Percentiles rank a stretch among this genome's conserved stretches.
Conservation (phyloP, 495 filamentous ascomycete genomes). For the Diplogelasinospora grovesii region DNA sequence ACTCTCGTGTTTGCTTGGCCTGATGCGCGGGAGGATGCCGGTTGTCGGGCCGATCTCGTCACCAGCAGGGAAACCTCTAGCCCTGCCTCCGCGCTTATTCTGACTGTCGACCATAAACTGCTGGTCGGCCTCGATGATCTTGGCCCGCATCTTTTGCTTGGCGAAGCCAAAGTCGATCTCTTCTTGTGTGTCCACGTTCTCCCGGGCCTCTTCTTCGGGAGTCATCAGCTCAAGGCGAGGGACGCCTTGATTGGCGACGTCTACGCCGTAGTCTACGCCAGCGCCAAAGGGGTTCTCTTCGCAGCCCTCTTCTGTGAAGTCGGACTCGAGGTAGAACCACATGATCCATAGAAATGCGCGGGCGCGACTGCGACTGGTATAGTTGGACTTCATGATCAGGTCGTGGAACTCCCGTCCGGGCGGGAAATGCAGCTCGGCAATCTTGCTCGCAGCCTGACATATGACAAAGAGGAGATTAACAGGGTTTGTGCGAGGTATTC, state of each 20-base stretch:
- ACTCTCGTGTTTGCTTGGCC: slow-evolving; percentile 51
- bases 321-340: slow-evolving; percentile 98
- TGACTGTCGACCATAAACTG: slow-evolving; percentile 44
- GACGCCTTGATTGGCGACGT: slow-evolving; percentile 69
- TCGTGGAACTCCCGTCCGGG: slow-evolving; percentile 88
- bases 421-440: slow-evolving; percentile 89
- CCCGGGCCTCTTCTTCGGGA: slow-evolving; percentile 64
- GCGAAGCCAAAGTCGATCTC: slow-evolving; percentile 80
- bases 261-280: slow-evolving; percentile 56
- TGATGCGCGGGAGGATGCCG: slow-evolving; percentile 43
- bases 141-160: slow-evolving; percentile 78
- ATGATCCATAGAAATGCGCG: slow-evolving; percentile 94
- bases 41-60: slow-evolving; percentile 60
- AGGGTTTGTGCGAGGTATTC: slow-evolving; percentile 83
- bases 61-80: slow-evolving; percentile 23
- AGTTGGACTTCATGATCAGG: slow-evolving; percentile 80
- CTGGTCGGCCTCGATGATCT: slow-evolving; percentile 53
- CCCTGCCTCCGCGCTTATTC: slow-evolving; percentile 32
- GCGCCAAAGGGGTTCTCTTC: slow-evolving; percentile 83
- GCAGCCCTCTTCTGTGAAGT: slow-evolving; percentile 78
- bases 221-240: slow-evolving; percentile 73
- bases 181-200: slow-evolving; percentile 85
- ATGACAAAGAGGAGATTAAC: slow-evolving; percentile 96
- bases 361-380: slow-evolving; percentile 78
- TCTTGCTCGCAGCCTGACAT: slow-evolving; percentile 80